phyloP scores from a whole-genome alignment of 495 filamentous ascomycete genomes.

The Podospora bellae-mahoneyi region DNA sequence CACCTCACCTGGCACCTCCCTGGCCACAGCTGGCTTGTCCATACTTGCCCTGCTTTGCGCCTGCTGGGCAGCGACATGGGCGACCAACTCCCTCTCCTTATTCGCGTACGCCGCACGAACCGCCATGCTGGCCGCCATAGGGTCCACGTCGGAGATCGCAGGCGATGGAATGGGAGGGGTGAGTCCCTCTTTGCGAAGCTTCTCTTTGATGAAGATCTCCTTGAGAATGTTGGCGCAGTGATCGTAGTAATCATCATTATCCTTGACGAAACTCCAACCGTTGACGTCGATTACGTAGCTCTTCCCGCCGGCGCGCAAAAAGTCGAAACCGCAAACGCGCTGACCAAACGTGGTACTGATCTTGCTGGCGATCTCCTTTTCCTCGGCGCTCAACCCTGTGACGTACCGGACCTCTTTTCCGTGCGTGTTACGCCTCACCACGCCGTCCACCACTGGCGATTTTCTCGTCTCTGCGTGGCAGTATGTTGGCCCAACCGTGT shows the following conservation, averaged over 20 bases:
- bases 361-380: constrained; percentile 78
- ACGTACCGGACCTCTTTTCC: constrained; percentile 97
- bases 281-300: constrained; percentile 99
- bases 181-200: constrained; percentile 45
- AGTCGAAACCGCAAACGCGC: constrained; percentile 92
- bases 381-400: constrained; percentile 74
- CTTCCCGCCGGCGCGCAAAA: constrained; percentile 79
- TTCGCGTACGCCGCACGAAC: constrained; percentile 31
- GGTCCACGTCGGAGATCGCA: constrained; percentile 43
- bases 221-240: constrained; percentile 80
- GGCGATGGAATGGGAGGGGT: constrained; percentile 46
- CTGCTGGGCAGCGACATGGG: constrained; percentile 11
- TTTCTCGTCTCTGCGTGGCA: constrained; percentile 97
- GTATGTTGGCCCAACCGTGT: constrained; percentile 90
- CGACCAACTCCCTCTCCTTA: constrained; percentile 34
- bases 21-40: constrained; percentile 23
- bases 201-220: constrained; percentile 80
- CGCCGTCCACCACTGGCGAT: constrained; percentile 92
- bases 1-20: constrained; percentile 16
- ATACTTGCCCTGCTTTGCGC: constrained; percentile 38
- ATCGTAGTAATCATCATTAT: constrained; percentile 98
- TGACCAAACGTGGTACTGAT: constrained; percentile 94
- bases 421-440: constrained; percentile 92
- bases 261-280: constrained; percentile 99
- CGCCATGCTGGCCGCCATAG: constrained; percentile 35